Conservation (phyloP, 805 yeast species). For the Candida ipomoeae region DNA sequence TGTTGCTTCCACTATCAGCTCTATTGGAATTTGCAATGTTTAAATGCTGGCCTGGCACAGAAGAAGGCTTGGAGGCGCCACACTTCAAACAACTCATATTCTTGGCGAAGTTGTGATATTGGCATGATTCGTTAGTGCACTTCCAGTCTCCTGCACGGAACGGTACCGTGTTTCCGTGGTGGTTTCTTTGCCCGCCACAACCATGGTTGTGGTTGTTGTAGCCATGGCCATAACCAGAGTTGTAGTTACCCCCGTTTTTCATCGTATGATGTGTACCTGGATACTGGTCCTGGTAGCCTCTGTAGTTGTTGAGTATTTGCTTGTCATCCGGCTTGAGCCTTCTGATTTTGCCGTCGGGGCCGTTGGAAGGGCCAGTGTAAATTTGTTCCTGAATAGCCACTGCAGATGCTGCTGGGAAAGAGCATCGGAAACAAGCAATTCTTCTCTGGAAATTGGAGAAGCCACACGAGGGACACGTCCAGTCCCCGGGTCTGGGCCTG, state of each 20-base stretch:
- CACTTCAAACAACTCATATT: conserved; percentile 84
- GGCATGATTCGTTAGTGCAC: conserved; percentile 72
- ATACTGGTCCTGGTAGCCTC: conserved; percentile 14
- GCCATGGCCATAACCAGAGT: conserved; percentile 13
- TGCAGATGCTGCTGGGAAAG: conserved; percentile 78
- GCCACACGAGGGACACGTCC: conserved; percentile 97
- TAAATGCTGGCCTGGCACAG: conserved; percentile 22
- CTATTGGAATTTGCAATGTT: conserved; percentile 6
- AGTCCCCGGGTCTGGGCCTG: conserved; percentile 93
- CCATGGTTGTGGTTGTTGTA: conserved; percentile 15
- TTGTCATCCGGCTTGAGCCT: conserved; percentile 14
- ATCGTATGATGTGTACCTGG: conserved; percentile 7
- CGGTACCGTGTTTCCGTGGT: conserved; percentile 59
- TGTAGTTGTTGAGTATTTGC: conserved; percentile 8
- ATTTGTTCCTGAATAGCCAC: conserved; percentile 65
- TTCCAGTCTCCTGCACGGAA: conserved; percentile 98
- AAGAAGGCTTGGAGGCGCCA: conserved; percentile 60
- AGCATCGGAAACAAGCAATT: conserved; percentile 90
- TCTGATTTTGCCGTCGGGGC: conserved; percentile 2
- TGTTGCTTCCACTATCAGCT: conserved; percentile 8
- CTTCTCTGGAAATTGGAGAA: conserved; percentile 92
- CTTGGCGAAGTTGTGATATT: conserved; percentile 90
- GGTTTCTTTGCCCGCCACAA: conserved; percentile 14
- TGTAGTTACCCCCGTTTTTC: conserved; percentile 15
- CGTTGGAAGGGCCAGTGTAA: conserved; percentile 22